Percentiles rank a stretch among this genome's conserved stretches.
These are phyloP conservation scores for Stellera chamaejasme DNA, from an alignment of 345 rosid species.

Conservation along the genomic window DNA sequence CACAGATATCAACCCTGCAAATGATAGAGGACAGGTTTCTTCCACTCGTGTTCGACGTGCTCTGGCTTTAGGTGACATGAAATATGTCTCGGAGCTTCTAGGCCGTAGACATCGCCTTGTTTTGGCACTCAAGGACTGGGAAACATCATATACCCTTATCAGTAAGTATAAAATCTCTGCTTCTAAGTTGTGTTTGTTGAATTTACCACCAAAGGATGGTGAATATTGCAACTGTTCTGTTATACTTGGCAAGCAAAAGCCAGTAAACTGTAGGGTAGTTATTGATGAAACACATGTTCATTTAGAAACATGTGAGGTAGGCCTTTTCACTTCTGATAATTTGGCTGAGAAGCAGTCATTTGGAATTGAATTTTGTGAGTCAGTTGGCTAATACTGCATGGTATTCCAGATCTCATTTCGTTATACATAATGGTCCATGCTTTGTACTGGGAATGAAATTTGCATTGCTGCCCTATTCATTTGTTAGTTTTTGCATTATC, in stretches of 20 bases:
- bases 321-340: slow-evolving; percentile 22
- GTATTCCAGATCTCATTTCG: neutral
- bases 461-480: neutral
- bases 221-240: slow-evolving; percentile 43
- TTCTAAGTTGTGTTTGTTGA: slow-evolving; percentile 51
- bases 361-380: slow-evolving; percentile 60
- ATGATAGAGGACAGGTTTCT: slow-evolving; percentile 89
- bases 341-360: slow-evolving; percentile 34
- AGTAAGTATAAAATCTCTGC: slow-evolving; percentile 33
- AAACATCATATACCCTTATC: slow-evolving; percentile 15
- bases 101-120: slow-evolving; percentile 80
- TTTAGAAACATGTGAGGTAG: slow-evolving; percentile 42
- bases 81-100: slow-evolving; percentile 72
- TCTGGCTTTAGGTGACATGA: slow-evolving; percentile 67
- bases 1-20: slow-evolving; percentile 21
- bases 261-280: slow-evolving; percentile 49
- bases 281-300: slow-evolving; percentile 47
- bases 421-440: slow-evolving; percentile 1
- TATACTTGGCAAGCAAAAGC: slow-evolving; percentile 27
- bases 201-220: slow-evolving; percentile 77
- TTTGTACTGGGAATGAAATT: slow-evolving; percentile 4
- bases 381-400: slow-evolving; percentile 8
- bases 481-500: no score
- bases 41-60: slow-evolving; percentile 95
- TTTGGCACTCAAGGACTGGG: slow-evolving; percentile 28